These are phyloP conservation scores for Candida peoriensis DNA, from an alignment of 805 yeast species.

Conservation along the genomic window DNA sequence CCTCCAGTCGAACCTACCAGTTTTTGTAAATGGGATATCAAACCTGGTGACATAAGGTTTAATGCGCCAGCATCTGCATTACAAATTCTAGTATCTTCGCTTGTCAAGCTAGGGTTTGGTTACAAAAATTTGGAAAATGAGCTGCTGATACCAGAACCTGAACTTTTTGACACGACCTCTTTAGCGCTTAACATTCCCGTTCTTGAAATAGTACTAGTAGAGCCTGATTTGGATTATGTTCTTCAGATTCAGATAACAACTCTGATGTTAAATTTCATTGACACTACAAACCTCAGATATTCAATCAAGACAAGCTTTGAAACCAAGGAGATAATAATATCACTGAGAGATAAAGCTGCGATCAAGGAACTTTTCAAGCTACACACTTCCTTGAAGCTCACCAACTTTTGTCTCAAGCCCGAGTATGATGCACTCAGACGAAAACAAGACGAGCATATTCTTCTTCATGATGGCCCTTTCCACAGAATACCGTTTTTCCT, in stretches of 20 bases:
- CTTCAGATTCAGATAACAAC: slow-evolving; percentile 22
- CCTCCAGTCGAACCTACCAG: slow-evolving; percentile 89
- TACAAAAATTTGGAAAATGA: slow-evolving; percentile 75
- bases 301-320: slow-evolving; percentile 47
- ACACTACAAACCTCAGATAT: slow-evolving; percentile 64
- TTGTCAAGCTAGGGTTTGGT: slow-evolving; percentile 52
- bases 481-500: slow-evolving; percentile 75
- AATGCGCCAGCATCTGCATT: slow-evolving; percentile 45
- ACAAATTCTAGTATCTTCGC: slow-evolving; percentile 36
- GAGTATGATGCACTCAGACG: slow-evolving; percentile 40
- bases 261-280: slow-evolving; percentile 47
- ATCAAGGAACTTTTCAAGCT: slow-evolving; percentile 34
- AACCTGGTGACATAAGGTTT: slow-evolving; percentile 51
- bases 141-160: slow-evolving; percentile 49
- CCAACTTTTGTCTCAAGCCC: slow-evolving; percentile 53
- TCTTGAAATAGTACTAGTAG: slow-evolving; percentile 37
- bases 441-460: slow-evolving; percentile 61
- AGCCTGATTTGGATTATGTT: slow-evolving; percentile 24
- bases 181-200: slow-evolving; percentile 51
- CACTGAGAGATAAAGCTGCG: slow-evolving; percentile 22
- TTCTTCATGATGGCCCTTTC: slow-evolving; percentile 74
- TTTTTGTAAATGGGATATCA: slow-evolving; percentile 86
- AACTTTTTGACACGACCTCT: slow-evolving; percentile 64
- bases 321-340: slow-evolving; percentile 41
- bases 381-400: slow-evolving; percentile 52